Percentiles rank a stretch among this genome's conserved stretches.
Conservation (phyloP, 441 rosid species). For the Arabidopsis hybrid region DNA sequence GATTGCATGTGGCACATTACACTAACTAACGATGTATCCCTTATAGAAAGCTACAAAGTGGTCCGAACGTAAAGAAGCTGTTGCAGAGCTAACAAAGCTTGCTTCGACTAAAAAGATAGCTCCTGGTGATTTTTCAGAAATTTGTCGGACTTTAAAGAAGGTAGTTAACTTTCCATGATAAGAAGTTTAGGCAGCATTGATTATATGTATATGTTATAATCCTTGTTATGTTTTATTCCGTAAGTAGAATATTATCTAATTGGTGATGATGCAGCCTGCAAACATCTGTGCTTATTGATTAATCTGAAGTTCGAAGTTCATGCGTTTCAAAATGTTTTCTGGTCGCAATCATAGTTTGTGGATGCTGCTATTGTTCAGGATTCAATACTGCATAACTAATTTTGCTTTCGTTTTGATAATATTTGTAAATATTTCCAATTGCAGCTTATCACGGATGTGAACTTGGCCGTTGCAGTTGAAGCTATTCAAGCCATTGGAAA, state of each 20-base stretch:
- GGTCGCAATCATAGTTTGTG: slow-evolving; percentile 6
- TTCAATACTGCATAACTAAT: slow-evolving; percentile 7
- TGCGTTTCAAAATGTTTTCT: slow-evolving; percentile 10
- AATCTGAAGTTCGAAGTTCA: slow-evolving; percentile 29
- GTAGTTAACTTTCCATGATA: slow-evolving; percentile 48
- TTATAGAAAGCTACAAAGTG: slow-evolving; percentile 98
- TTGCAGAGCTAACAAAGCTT: slow-evolving; percentile 94
- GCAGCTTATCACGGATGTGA: slow-evolving; percentile 98
- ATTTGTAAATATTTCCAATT: slow-evolving; percentile 35
- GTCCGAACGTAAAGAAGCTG: slow-evolving; percentile 98
- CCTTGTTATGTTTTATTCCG: slow-evolving; percentile 29
- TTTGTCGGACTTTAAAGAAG: slow-evolving; percentile 95
- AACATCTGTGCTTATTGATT: slow-evolving; percentile 31
- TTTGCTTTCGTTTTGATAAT: slow-evolving; percentile 12
- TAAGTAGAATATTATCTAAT: slow-evolving; percentile 8
- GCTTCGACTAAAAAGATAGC: slow-evolving; percentile 94
- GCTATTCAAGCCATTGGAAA: slow-evolving; percentile 98
- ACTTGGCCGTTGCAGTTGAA: slow-evolving; percentile 98
- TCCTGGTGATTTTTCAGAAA: slow-evolving; percentile 96
- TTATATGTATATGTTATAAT: slow-evolving; percentile 11
- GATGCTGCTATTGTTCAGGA: slow-evolving; percentile 12
- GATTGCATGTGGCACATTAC: slow-evolving; percentile 12
- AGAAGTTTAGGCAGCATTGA: slow-evolving; percentile 31
- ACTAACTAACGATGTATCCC: slow-evolving; percentile 25
- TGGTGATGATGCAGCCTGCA: slow-evolving; percentile 31